A percentile compares a stretch with the other conserved stretches of the same genome.
Conservation (phyloP, 495 filamentous ascomycete genomes). For the Staphylotrichum longicolle region DNA sequence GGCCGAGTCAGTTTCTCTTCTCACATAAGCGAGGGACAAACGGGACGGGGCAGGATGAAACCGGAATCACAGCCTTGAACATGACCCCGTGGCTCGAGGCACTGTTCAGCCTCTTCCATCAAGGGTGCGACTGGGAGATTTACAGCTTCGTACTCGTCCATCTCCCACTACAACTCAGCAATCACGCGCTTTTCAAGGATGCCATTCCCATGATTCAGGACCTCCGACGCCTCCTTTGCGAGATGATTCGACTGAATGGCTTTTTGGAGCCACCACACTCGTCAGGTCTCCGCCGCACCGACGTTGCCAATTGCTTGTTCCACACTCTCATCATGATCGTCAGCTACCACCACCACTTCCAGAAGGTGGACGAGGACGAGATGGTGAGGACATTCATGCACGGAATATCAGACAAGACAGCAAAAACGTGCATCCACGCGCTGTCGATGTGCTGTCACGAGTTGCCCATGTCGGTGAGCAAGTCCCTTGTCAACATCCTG, state of each 20-base stretch:
- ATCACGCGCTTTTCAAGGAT: conserved; percentile 77
- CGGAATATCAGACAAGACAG: conserved; percentile 80
- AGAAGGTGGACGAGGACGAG: conserved; percentile 82
- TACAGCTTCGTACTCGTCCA: conserved; percentile 89
- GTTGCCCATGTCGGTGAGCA: conserved; percentile 76
- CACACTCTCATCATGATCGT: conserved; percentile 79
- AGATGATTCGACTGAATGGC: conserved; percentile 69
- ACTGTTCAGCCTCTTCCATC: conserved; percentile 68
- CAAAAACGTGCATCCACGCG: conserved; percentile 90
- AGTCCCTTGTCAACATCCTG: conserved; percentile 75
- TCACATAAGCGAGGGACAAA: conserved; percentile 21
- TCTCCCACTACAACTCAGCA: conserved; percentile 82
- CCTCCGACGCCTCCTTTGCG: conserved; percentile 73
- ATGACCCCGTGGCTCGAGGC: conserved; percentile 74
- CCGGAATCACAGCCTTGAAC: conserved; percentile 50
- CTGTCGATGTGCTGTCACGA: conserved; percentile 93
- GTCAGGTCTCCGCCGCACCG: conserved; percentile 77
- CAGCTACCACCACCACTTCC: conserved; percentile 81
- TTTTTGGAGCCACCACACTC: conserved; percentile 72
- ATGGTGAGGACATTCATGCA: conserved; percentile 80
- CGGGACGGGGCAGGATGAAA: conserved; percentile 18
- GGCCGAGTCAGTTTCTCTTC: conserved; percentile 46
- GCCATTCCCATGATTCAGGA: conserved; percentile 70
- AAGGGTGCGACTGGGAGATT: conserved; percentile 86
- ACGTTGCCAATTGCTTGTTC: conserved; percentile 85